Evolutionary conservation across 2,329 filamentous ascomycete genomes (phyloP).

Genomic region (Fusarium avenaceum): DNA sequence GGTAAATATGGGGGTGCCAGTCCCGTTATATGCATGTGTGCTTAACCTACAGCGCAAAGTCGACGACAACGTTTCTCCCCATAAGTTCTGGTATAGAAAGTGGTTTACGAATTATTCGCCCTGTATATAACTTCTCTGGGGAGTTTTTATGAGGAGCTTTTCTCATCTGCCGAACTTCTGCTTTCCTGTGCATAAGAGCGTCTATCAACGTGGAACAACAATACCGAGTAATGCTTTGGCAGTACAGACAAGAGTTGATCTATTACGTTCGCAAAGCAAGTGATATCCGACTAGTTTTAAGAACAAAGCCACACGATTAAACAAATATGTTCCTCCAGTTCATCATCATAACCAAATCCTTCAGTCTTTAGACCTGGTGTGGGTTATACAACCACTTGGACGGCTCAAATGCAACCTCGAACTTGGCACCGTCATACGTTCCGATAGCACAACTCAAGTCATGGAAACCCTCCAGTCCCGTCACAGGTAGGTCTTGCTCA

Average conservation of each 20-base stretch:
- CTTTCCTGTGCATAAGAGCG: background rate
- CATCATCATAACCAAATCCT: background rate
- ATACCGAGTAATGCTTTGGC: no score
- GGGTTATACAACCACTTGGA: constrained; percentile 68
- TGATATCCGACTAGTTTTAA: background rate
- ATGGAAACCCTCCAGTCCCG: constrained; percentile 77
- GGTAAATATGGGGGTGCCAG: constrained; percentile 47
- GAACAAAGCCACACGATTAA: background rate
- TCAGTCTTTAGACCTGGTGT: constrained; percentile 31
- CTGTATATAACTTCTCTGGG: background rate
- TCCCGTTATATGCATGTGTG: constrained; percentile 49
- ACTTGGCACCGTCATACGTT: constrained; percentile 75
- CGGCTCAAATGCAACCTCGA: constrained; percentile 75
- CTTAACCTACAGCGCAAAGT: constrained; percentile 1
- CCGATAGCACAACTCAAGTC: constrained; percentile 80
- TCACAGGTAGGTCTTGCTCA: constrained; percentile 71
- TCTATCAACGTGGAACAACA: background rate
- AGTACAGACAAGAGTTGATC: background rate
- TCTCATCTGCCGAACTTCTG: background rate
- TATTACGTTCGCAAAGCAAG: background rate
- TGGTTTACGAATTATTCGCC: background rate
- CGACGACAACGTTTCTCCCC: background rate
- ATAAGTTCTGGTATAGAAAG: background rate
- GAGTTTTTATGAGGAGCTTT: no score
- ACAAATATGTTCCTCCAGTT: background rate